phyloP scores from a whole-genome alignment of 1,139 yeast species.

The Debaryomycetaceae sp. region DNA sequence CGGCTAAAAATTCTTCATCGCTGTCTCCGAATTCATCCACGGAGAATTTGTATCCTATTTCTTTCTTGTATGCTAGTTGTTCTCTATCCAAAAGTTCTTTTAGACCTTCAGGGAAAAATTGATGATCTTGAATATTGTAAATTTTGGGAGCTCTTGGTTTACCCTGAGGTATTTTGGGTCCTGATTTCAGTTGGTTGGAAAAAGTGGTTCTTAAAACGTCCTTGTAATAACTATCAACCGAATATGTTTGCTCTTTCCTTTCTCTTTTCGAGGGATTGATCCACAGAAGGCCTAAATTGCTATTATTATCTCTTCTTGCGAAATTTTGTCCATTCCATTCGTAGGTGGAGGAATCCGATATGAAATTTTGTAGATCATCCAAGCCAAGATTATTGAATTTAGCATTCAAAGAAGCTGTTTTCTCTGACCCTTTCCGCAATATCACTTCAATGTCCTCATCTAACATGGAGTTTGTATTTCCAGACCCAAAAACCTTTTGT shows the following conservation, averaged over 20 bases:
- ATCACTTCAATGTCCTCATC: slow-evolving; percentile 81
- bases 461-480: slow-evolving; percentile 34
- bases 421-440: slow-evolving; percentile 72
- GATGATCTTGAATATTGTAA: slow-evolving; percentile 78
- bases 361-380: slow-evolving; percentile 88
- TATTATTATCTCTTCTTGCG: slow-evolving; percentile 55
- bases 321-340: slow-evolving; percentile 98
- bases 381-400: slow-evolving; percentile 83
- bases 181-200: slow-evolving; percentile 13
- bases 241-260: slow-evolving; percentile 83
- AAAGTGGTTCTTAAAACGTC: slow-evolving; percentile 56
- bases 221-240: slow-evolving; percentile 83
- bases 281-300: slow-evolving; percentile 59
- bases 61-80: slow-evolving; percentile 70
- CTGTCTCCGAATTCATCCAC: slow-evolving; percentile 50
- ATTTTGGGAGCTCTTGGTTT: slow-evolving; percentile 68
- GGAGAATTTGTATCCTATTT: slow-evolving; percentile 67
- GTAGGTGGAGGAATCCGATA: slow-evolving; percentile 84
- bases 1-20: slow-evolving; percentile 56
- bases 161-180: slow-evolving; percentile 25
- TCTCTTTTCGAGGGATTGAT: slow-evolving; percentile 88
- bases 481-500: slow-evolving; percentile 68
- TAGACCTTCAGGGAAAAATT: slow-evolving; percentile 72
- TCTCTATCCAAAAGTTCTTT: slow-evolving; percentile 71
- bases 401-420: slow-evolving; percentile 71